Conservation (phyloP, 257 asterid species). For the Przewalskia tangutica region DNA sequence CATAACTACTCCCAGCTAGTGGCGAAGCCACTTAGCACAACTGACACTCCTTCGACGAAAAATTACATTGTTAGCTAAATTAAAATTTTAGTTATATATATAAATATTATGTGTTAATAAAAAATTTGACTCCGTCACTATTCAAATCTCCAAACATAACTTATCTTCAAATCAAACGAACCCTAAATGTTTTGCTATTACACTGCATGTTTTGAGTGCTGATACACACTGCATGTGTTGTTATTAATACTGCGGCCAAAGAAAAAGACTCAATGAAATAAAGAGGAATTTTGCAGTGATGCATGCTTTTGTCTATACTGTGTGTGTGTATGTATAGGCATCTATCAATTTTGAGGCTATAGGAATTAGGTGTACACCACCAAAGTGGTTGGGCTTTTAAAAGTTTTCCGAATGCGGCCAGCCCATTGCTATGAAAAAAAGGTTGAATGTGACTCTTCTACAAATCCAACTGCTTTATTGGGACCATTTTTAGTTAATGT, state of each 20-base stretch:
- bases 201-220: no score
- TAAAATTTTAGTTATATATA: no score
- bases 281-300: not conserved
- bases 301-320: not conserved
- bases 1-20: no score
- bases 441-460: slow-evolving; percentile 10
- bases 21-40: no score
- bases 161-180: no score
- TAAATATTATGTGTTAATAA: no score
- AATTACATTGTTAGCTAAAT: no score
- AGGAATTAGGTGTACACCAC: not conserved
- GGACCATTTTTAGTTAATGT: slow-evolving; percentile 17
- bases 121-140: no score
- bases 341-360: not conserved
- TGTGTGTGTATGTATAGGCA: not conserved
- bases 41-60: no score
- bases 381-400: slow-evolving; percentile 26
- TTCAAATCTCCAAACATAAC: no score
- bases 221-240: not conserved
- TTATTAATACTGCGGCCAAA: not conserved
- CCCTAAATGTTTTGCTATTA: no score
- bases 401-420: not conserved
- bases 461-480: slow-evolving; percentile 8
- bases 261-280: not conserved
- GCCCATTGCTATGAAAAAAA: slow-evolving; percentile 16